Evolutionary conservation across 2,329 filamentous ascomycete genomes (phyloP).

Genomic region (Chrysoporthe deuterocubensis): DNA sequence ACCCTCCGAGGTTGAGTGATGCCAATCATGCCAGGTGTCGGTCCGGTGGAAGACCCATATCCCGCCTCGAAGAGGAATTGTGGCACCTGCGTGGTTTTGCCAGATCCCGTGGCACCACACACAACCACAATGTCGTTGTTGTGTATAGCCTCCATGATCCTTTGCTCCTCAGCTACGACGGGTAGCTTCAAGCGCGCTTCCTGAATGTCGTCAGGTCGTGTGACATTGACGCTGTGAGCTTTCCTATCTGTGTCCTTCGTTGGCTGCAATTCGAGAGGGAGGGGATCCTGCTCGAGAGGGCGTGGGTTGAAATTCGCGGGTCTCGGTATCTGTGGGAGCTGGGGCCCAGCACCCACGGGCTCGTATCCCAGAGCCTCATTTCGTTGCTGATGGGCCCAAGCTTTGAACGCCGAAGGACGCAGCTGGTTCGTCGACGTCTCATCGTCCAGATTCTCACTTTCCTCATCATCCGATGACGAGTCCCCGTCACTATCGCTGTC

Average conservation of each 20-base stretch:
- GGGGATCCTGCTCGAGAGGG: conserved; percentile 70
- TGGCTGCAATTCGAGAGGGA: conserved; percentile 68
- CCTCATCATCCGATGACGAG: conserved; percentile 35
- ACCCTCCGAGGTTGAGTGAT: conserved; percentile 94
- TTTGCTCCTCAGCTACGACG: conserved; percentile 93
- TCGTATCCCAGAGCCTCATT: conserved; percentile 78
- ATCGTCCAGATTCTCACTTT: conserved; percentile 33
- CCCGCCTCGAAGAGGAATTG: conserved; percentile 96
- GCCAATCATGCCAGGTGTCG: conserved; percentile 89
- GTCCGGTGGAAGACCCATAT: conserved; percentile 77
- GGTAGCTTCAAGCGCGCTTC: conserved; percentile 78
- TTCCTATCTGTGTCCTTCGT: conserved; percentile 67
- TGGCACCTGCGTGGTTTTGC: conserved; percentile 96
- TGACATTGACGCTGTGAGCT: conserved; percentile 74
- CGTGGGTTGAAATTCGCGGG: conserved; percentile 68
- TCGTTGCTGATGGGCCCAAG: conserved; percentile 86
- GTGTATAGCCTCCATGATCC: conserved; percentile 96
- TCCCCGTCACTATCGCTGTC: conserved; percentile 32
- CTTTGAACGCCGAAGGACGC: conserved; percentile 77
- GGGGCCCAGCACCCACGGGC: conserved; percentile 48
- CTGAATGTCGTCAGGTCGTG: conserved; percentile 74
- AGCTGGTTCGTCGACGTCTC: conserved; percentile 39
- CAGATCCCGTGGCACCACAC: conserved; percentile 93
- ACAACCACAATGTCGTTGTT: conserved; percentile 89
- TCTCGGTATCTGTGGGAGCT: conserved; percentile 56